Evolutionary conservation across 192 early-diverging fungal genomes (phyloP), one percentile per base, ranked within the genome.

Genomic region (Coemansia sp.): DNA sequence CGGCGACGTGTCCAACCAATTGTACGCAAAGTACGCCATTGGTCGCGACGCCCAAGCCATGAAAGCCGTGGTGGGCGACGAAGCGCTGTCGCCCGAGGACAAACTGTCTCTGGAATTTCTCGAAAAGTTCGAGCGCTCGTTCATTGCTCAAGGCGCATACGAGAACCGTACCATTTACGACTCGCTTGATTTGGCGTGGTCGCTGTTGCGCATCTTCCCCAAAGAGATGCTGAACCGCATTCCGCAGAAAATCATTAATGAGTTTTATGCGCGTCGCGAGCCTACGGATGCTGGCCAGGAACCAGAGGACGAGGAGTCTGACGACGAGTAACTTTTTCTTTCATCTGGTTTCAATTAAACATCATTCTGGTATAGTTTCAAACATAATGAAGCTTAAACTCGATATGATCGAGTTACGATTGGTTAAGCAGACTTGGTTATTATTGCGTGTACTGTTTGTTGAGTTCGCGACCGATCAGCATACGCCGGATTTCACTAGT

Each of bases 41-140:
- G 97, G 97, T 64, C 85, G 91, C 64, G 97, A 99, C 72, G 97
- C 97, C 2, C 93, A 95, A 16, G 92, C 97, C 17, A 99, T 99
- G 97, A 99, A 99, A 85, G 97, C 97, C 26, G 97, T 99, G 26
- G 97, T 99, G 39, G 97, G 97, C 78, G 97, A 99, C 74, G 97
- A 99, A 71, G 97, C 97, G 5, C 76, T 99, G 75, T 97, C 94
- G 75, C 93, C 91, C 59, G 97, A 99, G 79, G 97, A 99, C 67
- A 99, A 99, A 73, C 85, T 99, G 63, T 87, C 93, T 26, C 76
- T 99, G 10, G 97, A 99, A 77, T 99, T 99, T 80, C 83, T 99
- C 82, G 96, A 98, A 39, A 98, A 97, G 84, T 99, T 99, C 78
- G 97, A 99, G 79, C 94, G 93, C 82, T 87, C 93, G 8, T 99